Conservation (phyloP, 768 basidiomycete genomes). For the Pleurotus giganteus region DNA sequence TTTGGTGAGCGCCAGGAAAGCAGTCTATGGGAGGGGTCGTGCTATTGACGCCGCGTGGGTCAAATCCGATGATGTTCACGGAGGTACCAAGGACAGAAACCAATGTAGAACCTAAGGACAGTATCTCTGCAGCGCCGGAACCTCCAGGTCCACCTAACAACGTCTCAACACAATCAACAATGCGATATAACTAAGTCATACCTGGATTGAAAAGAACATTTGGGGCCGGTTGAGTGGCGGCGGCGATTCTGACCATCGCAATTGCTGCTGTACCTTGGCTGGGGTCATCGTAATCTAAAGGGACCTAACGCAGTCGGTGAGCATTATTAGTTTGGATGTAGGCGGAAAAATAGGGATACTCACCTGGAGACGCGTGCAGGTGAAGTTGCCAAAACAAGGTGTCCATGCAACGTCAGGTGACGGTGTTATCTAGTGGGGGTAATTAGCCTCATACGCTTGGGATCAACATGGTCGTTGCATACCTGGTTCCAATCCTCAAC, state of each 20-base stretch:
- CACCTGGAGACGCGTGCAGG: background rate
- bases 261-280: constrained; percentile 34
- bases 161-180: constrained; percentile 24
- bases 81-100: constrained; percentile 34
- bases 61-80: constrained; percentile 46
- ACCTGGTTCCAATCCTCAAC: too few relatives aligned
- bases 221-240: constrained; percentile 13
- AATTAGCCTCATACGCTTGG: too few relatives aligned
- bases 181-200: background rate
- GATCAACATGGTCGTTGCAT: too few relatives aligned
- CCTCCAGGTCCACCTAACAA: constrained; percentile 45
- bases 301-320: constrained; percentile 30
- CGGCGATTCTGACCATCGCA: constrained; percentile 38
- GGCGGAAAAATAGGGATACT: background rate
- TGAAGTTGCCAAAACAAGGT: background rate
- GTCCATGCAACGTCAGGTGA: background rate
- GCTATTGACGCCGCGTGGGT: constrained; percentile 36
- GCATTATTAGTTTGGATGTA: background rate
- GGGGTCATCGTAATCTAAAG: constrained; percentile 42
- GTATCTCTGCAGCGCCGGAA: constrained; percentile 34
- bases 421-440: background rate
- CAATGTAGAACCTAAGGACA: constrained; percentile 20
- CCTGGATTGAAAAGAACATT: background rate
- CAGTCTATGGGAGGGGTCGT: background rate
- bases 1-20: background rate